phyloP scores from a whole-genome alignment of 345 rosid genomes.

The Dimocarpus longan region DNA sequence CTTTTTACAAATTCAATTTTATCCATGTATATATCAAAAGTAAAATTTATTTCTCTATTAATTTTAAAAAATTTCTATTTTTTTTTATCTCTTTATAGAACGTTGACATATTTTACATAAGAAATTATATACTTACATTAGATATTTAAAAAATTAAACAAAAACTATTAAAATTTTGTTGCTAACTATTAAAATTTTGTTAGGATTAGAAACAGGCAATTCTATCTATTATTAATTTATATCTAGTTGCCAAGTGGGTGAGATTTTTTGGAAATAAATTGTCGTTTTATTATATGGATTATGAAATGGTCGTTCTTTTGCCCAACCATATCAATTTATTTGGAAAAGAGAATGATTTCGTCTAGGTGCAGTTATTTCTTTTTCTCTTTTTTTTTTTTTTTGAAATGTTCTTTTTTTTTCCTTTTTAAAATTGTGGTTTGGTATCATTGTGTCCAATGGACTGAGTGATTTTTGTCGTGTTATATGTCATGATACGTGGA shows the following conservation, averaged over 20 bases:
- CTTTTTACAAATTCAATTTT: too few species aligned
- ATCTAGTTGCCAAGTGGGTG: neutral
- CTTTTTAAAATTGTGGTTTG: neutral
- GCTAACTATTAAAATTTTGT: neutral
- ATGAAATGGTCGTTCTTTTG: neutral
- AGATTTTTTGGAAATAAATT: neutral
- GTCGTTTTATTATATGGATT: neutral
- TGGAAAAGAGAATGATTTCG: neutral
- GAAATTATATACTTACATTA: too few species aligned
- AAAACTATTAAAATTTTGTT: too few species aligned
- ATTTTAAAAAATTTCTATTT: too few species aligned
- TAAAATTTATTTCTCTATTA: too few species aligned
- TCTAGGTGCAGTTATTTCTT: too few species aligned
- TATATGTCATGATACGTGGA: constrained; percentile 31
- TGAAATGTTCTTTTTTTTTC: too few species aligned
- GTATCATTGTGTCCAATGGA: constrained; percentile 17
- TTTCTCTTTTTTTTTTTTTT: too few species aligned
- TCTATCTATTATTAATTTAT: neutral
- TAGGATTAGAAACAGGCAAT: neutral
- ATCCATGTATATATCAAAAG: too few species aligned
- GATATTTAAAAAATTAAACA: too few species aligned
- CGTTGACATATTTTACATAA: too few species aligned
- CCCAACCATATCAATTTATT: neutral
- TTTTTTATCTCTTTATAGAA: too few species aligned
- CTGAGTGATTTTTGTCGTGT: constrained; percentile 31